phyloP scores from a whole-genome alignment of 176 grass and related monocot genomes.

The Pontederia paniculata region DNA sequence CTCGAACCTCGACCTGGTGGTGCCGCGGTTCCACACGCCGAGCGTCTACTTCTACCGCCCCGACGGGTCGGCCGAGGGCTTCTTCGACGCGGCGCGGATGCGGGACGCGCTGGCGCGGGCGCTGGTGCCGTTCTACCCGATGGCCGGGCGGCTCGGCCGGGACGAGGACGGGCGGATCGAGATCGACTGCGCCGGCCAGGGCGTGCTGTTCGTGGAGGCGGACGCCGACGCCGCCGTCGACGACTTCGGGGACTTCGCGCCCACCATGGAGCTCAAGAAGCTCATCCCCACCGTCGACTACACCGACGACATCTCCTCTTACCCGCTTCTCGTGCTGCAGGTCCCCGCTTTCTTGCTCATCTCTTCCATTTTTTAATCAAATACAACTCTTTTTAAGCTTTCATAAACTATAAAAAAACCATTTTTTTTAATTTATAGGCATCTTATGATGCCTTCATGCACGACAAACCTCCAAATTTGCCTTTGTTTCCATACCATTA shows the following conservation, averaged over 20 bases:
- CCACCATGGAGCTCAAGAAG: slow-evolving; percentile 18
- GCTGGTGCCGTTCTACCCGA: slow-evolving; percentile 43
- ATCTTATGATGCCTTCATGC: no score
- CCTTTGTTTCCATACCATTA: no score
- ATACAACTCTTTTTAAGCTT: neutral
- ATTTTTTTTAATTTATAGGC: neutral
- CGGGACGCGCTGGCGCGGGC: slow-evolving; percentile 26
- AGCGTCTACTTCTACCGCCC: slow-evolving; percentile 49
- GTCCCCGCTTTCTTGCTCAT: neutral
- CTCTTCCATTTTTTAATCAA: neutral
- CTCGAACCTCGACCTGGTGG: slow-evolving; percentile 58
- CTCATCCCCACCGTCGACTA: slow-evolving; percentile 23
- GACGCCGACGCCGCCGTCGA: slow-evolving; percentile 16
- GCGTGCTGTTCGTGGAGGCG: slow-evolving; percentile 43
- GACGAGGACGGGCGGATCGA: slow-evolving; percentile 22
- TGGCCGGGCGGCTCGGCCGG: slow-evolving; percentile 35
- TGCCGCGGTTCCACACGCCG: slow-evolving; percentile 30
- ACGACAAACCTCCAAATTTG: no score
- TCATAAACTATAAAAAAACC: neutral
- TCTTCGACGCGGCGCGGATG: slow-evolving; percentile 33
- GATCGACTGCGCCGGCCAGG: slow-evolving; percentile 35
- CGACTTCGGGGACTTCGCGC: slow-evolving; percentile 29
- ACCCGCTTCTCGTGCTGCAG: slow-evolving; percentile 38
- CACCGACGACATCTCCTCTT: neutral
- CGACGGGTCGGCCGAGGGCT: neutral